phyloP scores from a whole-genome alignment of 306 rosid species.

The Prunus dulcis region DNA sequence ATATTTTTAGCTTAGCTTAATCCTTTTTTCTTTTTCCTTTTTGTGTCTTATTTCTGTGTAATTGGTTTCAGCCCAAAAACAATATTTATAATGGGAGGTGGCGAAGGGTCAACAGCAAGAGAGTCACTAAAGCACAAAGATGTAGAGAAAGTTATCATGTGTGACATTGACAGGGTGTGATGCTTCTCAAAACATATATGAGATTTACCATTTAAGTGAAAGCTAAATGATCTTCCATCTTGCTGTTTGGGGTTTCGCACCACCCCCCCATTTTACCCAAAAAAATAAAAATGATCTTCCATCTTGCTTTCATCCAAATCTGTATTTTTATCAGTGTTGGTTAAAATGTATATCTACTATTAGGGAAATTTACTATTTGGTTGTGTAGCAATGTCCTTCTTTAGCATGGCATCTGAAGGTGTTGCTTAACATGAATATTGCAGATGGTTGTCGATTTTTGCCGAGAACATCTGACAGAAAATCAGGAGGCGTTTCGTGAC shows the following conservation, averaged over 20 bases:
- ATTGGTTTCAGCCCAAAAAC: constrained; percentile 27
- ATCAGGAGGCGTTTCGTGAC: constrained; percentile 22
- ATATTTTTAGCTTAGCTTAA: not conserved
- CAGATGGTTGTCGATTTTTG: constrained; percentile 34
- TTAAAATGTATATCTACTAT: too few species aligned
- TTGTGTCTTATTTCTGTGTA: not conserved
- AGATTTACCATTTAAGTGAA: not conserved
- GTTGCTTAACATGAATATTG: not conserved
- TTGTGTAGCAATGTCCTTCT: not conserved
- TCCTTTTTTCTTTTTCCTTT: not conserved
- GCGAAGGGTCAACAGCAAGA: constrained; percentile 35
- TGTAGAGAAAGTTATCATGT: constrained; percentile 31
- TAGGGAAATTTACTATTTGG: not conserved
- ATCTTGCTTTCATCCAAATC: not conserved
- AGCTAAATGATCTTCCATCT: not conserved
- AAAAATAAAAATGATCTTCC: not conserved
- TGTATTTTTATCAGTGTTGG: not conserved
- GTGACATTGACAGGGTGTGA: constrained; percentile 32
- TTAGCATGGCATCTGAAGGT: not conserved
- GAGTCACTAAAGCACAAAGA: constrained; percentile 29
- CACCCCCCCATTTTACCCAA: too few species aligned
- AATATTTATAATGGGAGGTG: constrained; percentile 35
- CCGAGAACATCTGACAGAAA: constrained; percentile 20
- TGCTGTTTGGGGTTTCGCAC: not conserved
- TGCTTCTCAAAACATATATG: not conserved